These are phyloP conservation scores for Limtongia smithiae DNA, from an alignment of 805 yeast species.

Conservation along the genomic window DNA sequence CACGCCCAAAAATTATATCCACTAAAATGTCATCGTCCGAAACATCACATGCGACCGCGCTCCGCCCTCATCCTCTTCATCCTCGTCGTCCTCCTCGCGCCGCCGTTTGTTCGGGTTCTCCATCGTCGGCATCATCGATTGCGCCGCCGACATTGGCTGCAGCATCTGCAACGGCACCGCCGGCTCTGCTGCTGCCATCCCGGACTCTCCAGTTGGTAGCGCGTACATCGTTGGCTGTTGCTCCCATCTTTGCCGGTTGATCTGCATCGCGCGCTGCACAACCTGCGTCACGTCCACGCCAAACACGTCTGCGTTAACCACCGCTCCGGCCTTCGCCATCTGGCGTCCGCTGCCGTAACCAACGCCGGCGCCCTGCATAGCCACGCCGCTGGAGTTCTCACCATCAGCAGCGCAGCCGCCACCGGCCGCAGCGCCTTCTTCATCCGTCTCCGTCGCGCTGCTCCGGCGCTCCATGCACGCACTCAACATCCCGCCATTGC, in stretches of 20 bases:
- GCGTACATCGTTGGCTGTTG: not conserved
- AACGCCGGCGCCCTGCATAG: slow-evolving; percentile 5
- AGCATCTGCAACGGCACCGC: not conserved
- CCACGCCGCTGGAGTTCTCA: not conserved
- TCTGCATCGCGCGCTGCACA: slow-evolving; percentile 42
- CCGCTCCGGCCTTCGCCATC: not conserved
- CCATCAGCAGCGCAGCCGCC: not conserved
- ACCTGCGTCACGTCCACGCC: slow-evolving; percentile 57
- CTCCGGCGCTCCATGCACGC: slow-evolving; percentile 3
- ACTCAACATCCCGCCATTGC: slow-evolving; percentile 5
- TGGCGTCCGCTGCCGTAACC: slow-evolving; percentile 32
- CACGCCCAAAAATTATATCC: too few relatives aligned
- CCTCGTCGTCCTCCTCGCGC: slow-evolving; percentile 2
- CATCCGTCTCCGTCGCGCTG: slow-evolving; percentile 17
- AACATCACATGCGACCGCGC: slow-evolving; percentile 12
- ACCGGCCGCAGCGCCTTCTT: slow-evolving; percentile 2
- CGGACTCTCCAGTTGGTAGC: not conserved
- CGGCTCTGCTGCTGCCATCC: not conserved
- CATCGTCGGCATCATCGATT: not conserved
- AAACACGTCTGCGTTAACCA: slow-evolving; percentile 45
- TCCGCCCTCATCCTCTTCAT: not conserved
- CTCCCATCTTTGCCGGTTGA: slow-evolving; percentile 14
- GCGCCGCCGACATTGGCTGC: not conserved
- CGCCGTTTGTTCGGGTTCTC: not conserved
- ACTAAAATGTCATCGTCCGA: slow-evolving; percentile 19